phyloP scores from a whole-genome alignment of 1,139 yeast species.

The Candida tropicalis region DNA sequence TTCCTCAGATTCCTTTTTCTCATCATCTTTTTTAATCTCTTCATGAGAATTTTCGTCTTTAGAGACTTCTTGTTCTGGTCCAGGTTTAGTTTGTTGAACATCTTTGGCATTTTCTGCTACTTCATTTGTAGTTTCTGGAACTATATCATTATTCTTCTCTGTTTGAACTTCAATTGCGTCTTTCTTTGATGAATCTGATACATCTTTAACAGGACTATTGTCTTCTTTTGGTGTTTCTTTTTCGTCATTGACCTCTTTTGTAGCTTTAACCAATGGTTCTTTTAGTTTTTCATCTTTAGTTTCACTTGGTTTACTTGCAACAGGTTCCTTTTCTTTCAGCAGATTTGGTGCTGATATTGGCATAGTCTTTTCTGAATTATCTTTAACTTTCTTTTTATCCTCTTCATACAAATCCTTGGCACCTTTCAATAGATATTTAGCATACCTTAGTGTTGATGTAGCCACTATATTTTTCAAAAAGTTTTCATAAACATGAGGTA shows the following conservation, averaged over 20 bases:
- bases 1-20: constrained; percentile 1
- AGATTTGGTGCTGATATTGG: background rate
- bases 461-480: constrained; percentile 30
- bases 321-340: constrained; percentile 1
- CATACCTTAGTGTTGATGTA: constrained; percentile 28
- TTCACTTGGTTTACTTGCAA: constrained; percentile 5
- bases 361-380: background rate
- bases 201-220: constrained; percentile 7
- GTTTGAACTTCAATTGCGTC: constrained; percentile 2
- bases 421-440: constrained; percentile 27
- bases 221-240: background rate
- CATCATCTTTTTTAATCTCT: constrained; percentile 7
- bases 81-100: too few relatives aligned
- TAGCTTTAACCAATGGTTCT: background rate
- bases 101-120: background rate
- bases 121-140: background rate
- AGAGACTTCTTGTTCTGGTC: constrained; percentile 8
- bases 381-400: constrained; percentile 6
- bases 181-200: constrained; percentile 10
- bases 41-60: constrained; percentile 8
- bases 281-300: background rate
- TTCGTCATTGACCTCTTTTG: constrained; percentile 7
- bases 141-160: background rate
- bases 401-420: constrained; percentile 28
- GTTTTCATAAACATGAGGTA: constrained; percentile 19